Base-by-base conservation (phyloP, 2,329 filamentous ascomycete genomes). In the Phialocephala sp. region DNA sequence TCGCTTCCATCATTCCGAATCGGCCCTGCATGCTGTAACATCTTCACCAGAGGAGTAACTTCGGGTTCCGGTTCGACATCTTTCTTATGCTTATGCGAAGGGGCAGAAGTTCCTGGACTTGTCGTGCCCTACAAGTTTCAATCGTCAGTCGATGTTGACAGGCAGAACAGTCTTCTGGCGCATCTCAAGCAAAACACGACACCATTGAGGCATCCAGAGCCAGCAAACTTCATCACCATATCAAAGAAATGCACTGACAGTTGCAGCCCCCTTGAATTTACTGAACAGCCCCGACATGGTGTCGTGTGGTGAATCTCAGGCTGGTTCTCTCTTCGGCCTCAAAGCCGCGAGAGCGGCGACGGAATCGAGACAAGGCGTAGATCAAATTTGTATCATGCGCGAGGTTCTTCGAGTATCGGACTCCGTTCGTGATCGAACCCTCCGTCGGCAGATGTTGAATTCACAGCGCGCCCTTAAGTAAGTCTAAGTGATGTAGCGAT, bases 1-100 rank as follows among this genome's bases (percentile, higher is more conserved):
- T 98, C 95, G 77, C 92, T 97, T 62, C 95, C 95, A 79, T 98
- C 94, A 72, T 86, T 83, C 74, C 93, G 89, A 71, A 96, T 81
- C 2, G 94, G 89, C 3, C 93, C 94, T 66, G 92, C 89, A 79
- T 92, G 90, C 73, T 89, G 86, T 37, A 99, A 84, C 84, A 96
- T 91, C 82, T 93, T 89, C 73, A 89, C 85, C 65, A 90, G 72
- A 2, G 88, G 87, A 1, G 87, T 89, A 62, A 84, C 72, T 73
- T 89, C 87, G n/a, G 80, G 79, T 59, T 74, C 74, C 59, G 72
- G 71, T 52, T 76, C 75, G 35, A 62, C 72, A 76, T 76, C 72
- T 69, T 75, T 73, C 67, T 75, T 75, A 54, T 72, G 63, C 58
- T 72, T 72, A 22, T 68, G 60, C 45, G 68, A 71, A 41, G 63